Base-by-base conservation (phyloP, 2,329 filamentous ascomycete genomes). In the Botryotinia convoluta region DNA sequence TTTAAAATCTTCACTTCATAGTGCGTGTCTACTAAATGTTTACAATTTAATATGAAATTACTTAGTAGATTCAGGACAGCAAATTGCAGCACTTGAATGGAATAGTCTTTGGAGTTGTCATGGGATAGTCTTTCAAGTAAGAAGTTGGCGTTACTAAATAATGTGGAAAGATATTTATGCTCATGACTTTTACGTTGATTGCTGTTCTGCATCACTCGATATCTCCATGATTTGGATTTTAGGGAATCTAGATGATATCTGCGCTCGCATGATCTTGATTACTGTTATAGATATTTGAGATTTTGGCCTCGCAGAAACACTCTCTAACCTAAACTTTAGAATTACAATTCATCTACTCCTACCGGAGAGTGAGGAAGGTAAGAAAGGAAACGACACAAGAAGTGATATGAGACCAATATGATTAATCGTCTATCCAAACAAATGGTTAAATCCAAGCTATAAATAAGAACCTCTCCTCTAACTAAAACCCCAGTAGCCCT, bases 41-140 rank as follows among this genome's bases (percentile, higher is more conserved):
- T 4, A 29, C 0, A 2, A 18, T 14, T 39, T 18, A 5, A 42
- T 29, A 3, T n/a, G 26, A n/a, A 8, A 2, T 18, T 20, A 9
- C 14, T 42, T 29, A 7, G 7, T n/a, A 42, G 14, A 29, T 10
- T 42, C 16, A 42, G 3, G 6, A 16, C 7, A 9, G n/a, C 7
- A 57, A 16, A 29, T 8, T 32, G 4, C 51, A 4, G 4, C n/a
- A 32, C n/a, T 16, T 3, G n/a, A 9, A 29, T 14, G 7, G n/a
- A 18, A 57, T 57, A 29, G n/a, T 29, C n/a, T 9, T 57, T 29
- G 6, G n/a, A 6, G 18, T 18, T 57, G 16, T 18, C 14, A 57
- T 29, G 3, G 14, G n/a, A 29, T 18, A 1, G n/a, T 57, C 51
- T 18, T 57, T 57, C n/a, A 57, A 6, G 1, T 29, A 18, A 18